phyloP scores from a whole-genome alignment of 2,329 filamentous ascomycete genomes.

The Aureobasidium musti region DNA sequence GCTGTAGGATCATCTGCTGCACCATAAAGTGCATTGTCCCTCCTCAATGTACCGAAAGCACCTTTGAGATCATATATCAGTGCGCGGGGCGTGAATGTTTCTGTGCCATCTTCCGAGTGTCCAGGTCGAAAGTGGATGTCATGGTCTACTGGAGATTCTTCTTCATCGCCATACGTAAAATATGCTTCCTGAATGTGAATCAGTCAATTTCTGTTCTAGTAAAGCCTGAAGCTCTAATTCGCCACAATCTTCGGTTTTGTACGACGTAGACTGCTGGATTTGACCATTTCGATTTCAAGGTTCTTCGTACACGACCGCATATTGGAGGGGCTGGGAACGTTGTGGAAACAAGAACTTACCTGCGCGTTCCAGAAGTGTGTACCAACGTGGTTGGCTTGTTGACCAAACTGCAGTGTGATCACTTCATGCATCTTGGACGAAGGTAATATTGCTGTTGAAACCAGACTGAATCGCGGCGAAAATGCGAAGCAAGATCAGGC shows the following conservation, averaged over 20 bases:
- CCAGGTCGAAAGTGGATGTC: constrained; percentile 87
- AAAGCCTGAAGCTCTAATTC: neutral
- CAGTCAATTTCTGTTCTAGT: neutral
- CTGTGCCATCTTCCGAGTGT: constrained; percentile 75
- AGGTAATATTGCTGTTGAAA: neutral
- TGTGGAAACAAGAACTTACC: constrained; percentile 48
- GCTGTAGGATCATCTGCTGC: constrained; percentile 47
- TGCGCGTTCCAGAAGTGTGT: constrained; percentile 99
- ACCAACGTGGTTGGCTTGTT: constrained; percentile 87
- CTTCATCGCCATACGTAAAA: constrained; percentile 76
- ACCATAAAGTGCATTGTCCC: constrained; percentile 87
- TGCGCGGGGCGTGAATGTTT: constrained; percentile 89
- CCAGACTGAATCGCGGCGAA: neutral
- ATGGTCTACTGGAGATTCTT: constrained; percentile 71
- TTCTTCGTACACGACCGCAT: neutral
- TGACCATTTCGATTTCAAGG: neutral
- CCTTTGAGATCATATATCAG: constrained; percentile 95
- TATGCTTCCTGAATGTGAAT: constrained; percentile 75
- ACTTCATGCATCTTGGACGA: constrained; percentile 78
- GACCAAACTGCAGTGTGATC: constrained; percentile 88
- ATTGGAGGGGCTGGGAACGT: constrained; percentile 4
- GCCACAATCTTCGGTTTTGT: neutral
- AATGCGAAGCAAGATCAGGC: constrained; percentile 7
- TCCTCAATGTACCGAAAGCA: constrained; percentile 82
- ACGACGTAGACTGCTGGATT: neutral